Evolutionary conservation across 2,329 filamentous ascomycete genomes (phyloP).

Genomic region (Coleophoma eucalyptorum): DNA sequence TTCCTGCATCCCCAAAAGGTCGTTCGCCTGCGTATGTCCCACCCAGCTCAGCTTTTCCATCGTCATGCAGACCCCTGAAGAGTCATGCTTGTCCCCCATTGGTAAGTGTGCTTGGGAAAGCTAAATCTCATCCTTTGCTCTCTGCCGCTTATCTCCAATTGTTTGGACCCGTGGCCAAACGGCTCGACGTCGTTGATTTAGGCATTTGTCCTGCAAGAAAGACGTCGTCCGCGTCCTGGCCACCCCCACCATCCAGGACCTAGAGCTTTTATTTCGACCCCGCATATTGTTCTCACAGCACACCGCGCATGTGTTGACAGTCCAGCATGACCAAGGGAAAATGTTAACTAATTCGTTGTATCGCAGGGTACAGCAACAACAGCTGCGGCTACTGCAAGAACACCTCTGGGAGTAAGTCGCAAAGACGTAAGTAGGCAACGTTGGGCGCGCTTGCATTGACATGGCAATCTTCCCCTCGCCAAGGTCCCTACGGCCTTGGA

Average conservation of each 20-base stretch:
- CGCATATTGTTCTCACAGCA: slow-evolving; percentile 1
- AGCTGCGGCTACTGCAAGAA: slow-evolving; percentile 26
- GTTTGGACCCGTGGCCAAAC: slow-evolving; percentile 16
- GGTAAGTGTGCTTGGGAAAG: slow-evolving; percentile 16
- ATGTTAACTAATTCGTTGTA: slow-evolving; percentile 8
- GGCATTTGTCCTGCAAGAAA: slow-evolving; percentile 5
- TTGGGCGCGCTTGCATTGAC: too few relatives aligned
- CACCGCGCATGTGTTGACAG: background rate
- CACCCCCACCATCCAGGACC: background rate
- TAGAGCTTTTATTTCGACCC: background rate
- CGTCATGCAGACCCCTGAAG: slow-evolving; percentile 21
- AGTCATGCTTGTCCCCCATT: slow-evolving; percentile 20
- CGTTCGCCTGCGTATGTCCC: too few relatives aligned
- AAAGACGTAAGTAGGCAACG: slow-evolving; percentile 11
- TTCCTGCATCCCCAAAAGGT: too few relatives aligned
- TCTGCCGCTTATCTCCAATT: slow-evolving; percentile 12
- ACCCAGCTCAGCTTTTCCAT: background rate
- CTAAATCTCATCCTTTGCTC: background rate
- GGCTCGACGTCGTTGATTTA: slow-evolving; percentile 21
- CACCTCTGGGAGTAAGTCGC: slow-evolving; percentile 24
- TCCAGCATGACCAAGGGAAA: too few relatives aligned
- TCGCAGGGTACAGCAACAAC: slow-evolving; percentile 22
- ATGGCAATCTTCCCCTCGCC: too few relatives aligned
- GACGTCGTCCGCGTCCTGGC: background rate
- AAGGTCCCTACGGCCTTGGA: too few relatives aligned